Base-by-base conservation (phyloP, 1,139 yeast genomes). In the Yamadazyma buinensis region DNA sequence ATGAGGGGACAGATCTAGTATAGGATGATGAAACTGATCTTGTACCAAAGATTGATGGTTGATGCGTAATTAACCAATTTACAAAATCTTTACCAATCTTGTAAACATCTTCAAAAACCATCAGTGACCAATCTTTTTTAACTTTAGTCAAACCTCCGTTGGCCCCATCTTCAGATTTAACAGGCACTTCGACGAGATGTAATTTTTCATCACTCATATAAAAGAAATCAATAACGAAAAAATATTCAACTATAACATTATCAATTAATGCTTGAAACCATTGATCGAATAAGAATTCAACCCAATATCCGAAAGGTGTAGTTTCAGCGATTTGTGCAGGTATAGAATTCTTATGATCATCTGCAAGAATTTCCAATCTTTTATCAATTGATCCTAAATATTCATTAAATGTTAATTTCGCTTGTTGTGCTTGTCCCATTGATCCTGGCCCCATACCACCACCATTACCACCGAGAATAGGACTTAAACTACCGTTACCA, bases 281-380 rank as follows among this genome's bases (percentile, higher is more conserved):
- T 48, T 84, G 85, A 38, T 83, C 67, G 55, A 80, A 86, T 0
- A 84, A 79, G 39, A 76, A 75, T 50, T 88, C 96, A 38, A 84
- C 63, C 75, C 83, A 77, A 49, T 80, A 80, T 8, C 74, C 64
- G 44, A 75, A 67, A 3, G 80, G 80, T 26, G 80, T 79, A 9
- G 82, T 75, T 55, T 87, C 95, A 0, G 96, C 95, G 25, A 86
- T 84, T 51, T 84, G 94, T 0, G 94, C 85, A 5, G 87, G 79
- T 59, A 88, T 79, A 0, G 85, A 88, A 29, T 75, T 72, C 21
- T 33, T 42, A 10, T 37, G 77, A 4, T 51, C 37, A 8, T 40
- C 47, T 4, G 46, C 46, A 5, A 83, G 56, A 2, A 82, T 64
- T 15, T 73, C 70, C 14, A 72, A 57, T 36, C 95, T 60, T 41